Conservation (phyloP, 2,329 filamentous ascomycete genomes). For the Stemphylium vesicarium region DNA sequence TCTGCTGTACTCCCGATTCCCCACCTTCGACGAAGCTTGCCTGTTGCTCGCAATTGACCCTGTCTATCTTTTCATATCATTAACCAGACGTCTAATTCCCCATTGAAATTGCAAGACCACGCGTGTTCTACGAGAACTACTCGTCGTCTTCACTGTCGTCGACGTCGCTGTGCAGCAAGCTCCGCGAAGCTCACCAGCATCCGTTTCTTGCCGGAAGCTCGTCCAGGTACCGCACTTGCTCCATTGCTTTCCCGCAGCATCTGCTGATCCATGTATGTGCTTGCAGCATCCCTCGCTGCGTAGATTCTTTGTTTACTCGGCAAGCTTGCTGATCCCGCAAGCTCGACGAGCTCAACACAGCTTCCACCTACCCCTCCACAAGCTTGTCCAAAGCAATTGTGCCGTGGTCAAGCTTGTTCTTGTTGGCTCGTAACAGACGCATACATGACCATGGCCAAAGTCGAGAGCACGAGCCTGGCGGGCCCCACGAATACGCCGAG, state of each 20-base stretch:
- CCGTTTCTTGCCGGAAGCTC: constrained; percentile 4
- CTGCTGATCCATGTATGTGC: constrained; percentile 33
- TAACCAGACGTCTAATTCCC: constrained; percentile 8
- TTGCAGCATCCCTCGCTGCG: constrained; percentile 28
- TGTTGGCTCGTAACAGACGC: constrained; percentile 20
- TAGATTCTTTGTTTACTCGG: constrained; percentile 31
- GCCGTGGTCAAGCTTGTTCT: constrained; percentile 14
- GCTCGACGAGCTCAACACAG: constrained; percentile 19
- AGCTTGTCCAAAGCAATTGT: constrained; percentile 13
- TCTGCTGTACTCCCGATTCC: constrained; percentile 15
- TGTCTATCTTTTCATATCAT: constrained; percentile 3
- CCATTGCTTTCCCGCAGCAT: constrained; percentile 4
- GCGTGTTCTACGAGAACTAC: not conserved
- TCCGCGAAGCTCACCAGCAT: constrained; percentile 10
- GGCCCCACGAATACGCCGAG: constrained; percentile 35
- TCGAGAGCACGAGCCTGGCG: constrained; percentile 35
- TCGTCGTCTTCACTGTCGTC: not conserved
- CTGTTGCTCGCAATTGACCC: constrained; percentile 22
- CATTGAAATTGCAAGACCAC: not conserved
- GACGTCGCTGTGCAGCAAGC: constrained; percentile 8
- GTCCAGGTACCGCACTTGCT: constrained; percentile 26
- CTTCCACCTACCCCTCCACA: constrained; percentile 7
- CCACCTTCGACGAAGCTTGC: constrained; percentile 7
- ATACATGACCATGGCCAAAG: constrained; percentile 33
- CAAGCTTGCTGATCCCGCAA: constrained; percentile 23